A percentile compares a stretch with the other conserved stretches of the same genome.
These are phyloP conservation scores for Phytopythium montanum DNA, from an alignment of 352 stramenopile species.

Conservation along the genomic window DNA sequence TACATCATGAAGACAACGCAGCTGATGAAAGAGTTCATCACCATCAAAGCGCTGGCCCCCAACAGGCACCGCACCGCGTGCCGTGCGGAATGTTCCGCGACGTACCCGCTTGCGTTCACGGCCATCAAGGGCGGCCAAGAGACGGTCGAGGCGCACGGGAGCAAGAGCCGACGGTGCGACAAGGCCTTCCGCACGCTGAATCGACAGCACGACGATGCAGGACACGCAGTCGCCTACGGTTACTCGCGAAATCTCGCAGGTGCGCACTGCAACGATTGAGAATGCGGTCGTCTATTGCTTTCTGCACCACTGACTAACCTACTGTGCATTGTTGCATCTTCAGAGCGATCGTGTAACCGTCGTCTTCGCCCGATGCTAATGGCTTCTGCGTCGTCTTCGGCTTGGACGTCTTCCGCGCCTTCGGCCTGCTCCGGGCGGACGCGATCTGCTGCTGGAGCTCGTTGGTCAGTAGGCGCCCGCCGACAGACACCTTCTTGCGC, in stretches of 20 bases:
- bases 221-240: conserved; percentile 67
- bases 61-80: conserved; percentile 76
- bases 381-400: too few species aligned
- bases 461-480: not conserved
- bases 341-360: too few species aligned
- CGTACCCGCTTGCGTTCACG: conserved; percentile 95
- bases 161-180: conserved; percentile 93
- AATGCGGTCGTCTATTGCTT: too few species aligned
- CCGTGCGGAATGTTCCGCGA: conserved; percentile 91
- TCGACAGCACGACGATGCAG: conserved; percentile 75
- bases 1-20: conserved; percentile 95
- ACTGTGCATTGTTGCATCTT: too few species aligned
- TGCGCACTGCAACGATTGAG: too few species aligned
- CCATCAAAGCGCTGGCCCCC: conserved; percentile 86
- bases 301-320: too few species aligned
- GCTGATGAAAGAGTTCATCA: conserved; percentile 96
- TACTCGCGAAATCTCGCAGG: too few species aligned
- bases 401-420: too few species aligned
- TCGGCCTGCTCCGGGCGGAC: too few species aligned
- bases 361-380: too few species aligned
- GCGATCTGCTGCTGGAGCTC: too few species aligned
- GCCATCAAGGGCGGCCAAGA: conserved; percentile 95
- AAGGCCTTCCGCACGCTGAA: conserved; percentile 92
- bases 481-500: not conserved
- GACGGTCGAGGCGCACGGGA: conserved; percentile 93